Conservation (phyloP, 2,329 filamentous ascomycete genomes). For the Dendrostoma leiphaemia region DNA sequence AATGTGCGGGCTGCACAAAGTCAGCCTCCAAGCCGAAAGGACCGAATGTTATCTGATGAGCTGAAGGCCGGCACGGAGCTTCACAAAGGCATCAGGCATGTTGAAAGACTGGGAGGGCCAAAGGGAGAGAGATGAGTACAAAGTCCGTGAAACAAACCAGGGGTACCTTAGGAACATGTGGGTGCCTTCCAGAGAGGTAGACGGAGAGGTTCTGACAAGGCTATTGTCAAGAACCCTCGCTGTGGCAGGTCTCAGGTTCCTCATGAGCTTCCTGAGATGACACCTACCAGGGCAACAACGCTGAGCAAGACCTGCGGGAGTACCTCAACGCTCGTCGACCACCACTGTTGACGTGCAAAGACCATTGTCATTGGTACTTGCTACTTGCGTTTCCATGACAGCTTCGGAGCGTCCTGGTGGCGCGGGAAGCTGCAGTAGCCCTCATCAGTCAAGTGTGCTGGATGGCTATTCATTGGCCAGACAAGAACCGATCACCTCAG, state of each 20-base stretch:
- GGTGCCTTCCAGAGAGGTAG: not conserved
- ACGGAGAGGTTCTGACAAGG: slow-evolving; percentile 1
- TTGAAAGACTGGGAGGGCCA: not conserved
- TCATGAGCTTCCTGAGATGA: no score
- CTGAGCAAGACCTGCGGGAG: not conserved
- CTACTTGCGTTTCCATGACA: slow-evolving; percentile 4
- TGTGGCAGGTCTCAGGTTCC: not conserved
- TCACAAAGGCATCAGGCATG: not conserved
- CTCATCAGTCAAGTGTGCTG: slow-evolving; percentile 12
- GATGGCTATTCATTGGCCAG: slow-evolving; percentile 1
- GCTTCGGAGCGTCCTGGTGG: slow-evolving; percentile 1
- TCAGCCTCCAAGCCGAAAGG: not conserved
- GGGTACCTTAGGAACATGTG: not conserved
- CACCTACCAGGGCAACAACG: no score
- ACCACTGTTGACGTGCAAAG: no score
- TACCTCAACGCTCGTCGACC: not conserved
- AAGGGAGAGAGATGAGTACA: slow-evolving; percentile 2
- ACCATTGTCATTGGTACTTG: not conserved
- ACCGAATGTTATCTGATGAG: not conserved
- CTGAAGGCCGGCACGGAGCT: not conserved
- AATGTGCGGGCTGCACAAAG: not conserved
- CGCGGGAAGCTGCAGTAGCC: slow-evolving; percentile 10
- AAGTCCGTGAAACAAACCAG: not conserved
- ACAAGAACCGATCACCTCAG: not conserved
- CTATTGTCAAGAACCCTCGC: slow-evolving; percentile 1